Base-by-base conservation (phyloP, 805 yeast genomes). In the Isabelozyma heimii region DNA sequence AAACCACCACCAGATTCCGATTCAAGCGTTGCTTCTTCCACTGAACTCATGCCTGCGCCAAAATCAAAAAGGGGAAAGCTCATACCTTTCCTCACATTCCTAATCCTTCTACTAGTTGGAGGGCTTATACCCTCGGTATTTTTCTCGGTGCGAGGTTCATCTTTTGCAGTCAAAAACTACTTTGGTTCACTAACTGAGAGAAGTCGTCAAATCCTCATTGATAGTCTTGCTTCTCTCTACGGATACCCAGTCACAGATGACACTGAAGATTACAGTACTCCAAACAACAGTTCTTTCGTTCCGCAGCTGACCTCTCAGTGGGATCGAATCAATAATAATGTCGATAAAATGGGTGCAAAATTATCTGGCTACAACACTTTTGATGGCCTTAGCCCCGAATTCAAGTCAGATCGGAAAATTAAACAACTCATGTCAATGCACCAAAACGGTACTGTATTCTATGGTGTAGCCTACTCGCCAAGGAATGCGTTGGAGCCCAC, bases 401-500 rank as follows among this genome's bases (percentile, higher is more conserved):
- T 66, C 46, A 62, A 60, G 26, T 52, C 56, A 1, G 77, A 73
- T 45, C 41, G 48, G 2, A 77, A 75, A 46, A 57, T 79, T 0
- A 48, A 59, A 17, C 47, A 56, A 0, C 52, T 78, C n/a, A 69
- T 79, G 77, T 59, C 58, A 9, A 59, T 70, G 17, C 44, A 42
- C 52, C 59, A 13, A 43, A 55, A 13, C 56, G 67, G 50, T 24
- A 46, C 54, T 16, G 43, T 72, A 2, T 81, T 85, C 51, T 72
- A 77, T 54, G 89, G 90, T 0, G 51, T 85, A 14, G 79, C 80
- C 16, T 85, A 85, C 60, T 75, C 87, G 3, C 90, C 90, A 0
- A 61, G 65, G 49, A 68, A 73, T 43, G 81, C 79, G 1, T 72
- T 72, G 58, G 76, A 67, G 43, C 87, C 88, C 0, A 44, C 53